Evolutionary conservation across 2,329 filamentous ascomycete species (phyloP), one percentile per base, ranked within the genome.

Genomic region (Venturiaceae sp.): DNA sequence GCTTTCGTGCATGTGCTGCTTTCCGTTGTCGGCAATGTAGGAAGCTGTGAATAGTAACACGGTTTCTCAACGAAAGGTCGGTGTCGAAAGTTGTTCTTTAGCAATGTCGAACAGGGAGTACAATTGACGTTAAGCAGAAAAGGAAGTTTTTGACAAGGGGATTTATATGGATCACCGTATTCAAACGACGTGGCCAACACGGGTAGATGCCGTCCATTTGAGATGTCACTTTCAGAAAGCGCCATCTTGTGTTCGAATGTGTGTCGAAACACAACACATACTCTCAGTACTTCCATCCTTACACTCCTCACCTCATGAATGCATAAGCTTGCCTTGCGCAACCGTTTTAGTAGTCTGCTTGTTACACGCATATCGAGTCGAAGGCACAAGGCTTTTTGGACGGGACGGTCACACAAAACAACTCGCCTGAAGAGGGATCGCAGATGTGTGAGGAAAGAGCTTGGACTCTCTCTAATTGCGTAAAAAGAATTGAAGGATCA

Each of bases 301-400:
- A 47, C 41, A 16, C 9, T n/a, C 21, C 7, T 28, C 41, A 28
- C 41, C 30, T 47, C 23, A 28, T 47, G 41, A 47, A 11, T 47
- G 41, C 41, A 47, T 47, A 9, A 26, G n/a, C 41, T 47, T 47
- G 8, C 44, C 44, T n/a, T 50, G 44, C 44, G 44, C 44, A 30
- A 47, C 44, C 44, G 44, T 30, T 50, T 47, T 30, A n/a, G n/a
- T n/a, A n/a, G 41, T 47, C 44, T 50, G 44, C 37, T 50, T 50
- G 44, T 50, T 50, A 50, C 44, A 50, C 44, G 44, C 44, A 50
- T 50, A 50, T 32, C 44, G 44, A 50, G 28, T 26, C 26, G 44
- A 50, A 16, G 28, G 44, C 30, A 50, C 44, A 50, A 30, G 44
- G 26, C 44, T 50, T 26, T 50, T 23, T 50, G 5, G 23, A 50